Conservation (phyloP, 2,329 filamentous ascomycete species). For the Zymoseptoria pseudotritici region DNA sequence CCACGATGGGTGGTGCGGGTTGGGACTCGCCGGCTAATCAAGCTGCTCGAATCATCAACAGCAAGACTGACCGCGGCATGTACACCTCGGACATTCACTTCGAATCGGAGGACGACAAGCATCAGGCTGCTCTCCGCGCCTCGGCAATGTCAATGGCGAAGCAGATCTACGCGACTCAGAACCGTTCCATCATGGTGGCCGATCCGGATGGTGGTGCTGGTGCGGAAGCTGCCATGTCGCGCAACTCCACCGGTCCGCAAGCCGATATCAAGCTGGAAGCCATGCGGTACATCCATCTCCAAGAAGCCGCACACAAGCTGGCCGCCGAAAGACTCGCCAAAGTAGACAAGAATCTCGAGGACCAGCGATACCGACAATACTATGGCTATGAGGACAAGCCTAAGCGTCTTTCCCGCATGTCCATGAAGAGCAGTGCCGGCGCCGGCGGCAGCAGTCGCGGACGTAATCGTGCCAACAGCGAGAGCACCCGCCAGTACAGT, state of each 20-base stretch:
- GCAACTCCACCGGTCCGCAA: slow-evolving; percentile 27
- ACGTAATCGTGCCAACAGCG: slow-evolving; percentile 58
- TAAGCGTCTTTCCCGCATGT: slow-evolving; percentile 45
- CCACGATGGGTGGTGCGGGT: slow-evolving; percentile 26
- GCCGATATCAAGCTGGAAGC: slow-evolving; percentile 48
- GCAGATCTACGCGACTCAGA: slow-evolving; percentile 68
- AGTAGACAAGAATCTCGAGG: slow-evolving; percentile 61
- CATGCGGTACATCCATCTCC: slow-evolving; percentile 54
- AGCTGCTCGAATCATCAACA: slow-evolving; percentile 56
- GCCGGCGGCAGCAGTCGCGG: slow-evolving; percentile 36
- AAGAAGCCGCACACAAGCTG: slow-evolving; percentile 79
- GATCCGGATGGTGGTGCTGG: slow-evolving; percentile 17
- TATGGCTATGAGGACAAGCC: slow-evolving; percentile 57
- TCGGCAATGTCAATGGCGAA: slow-evolving; percentile 86
- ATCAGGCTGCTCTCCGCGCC: slow-evolving; percentile 65
- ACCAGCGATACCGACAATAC: slow-evolving; percentile 63
- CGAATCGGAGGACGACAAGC: slow-evolving; percentile 67
- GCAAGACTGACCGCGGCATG: slow-evolving; percentile 66
- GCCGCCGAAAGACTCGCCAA: slow-evolving; percentile 77
- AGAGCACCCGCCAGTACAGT: slow-evolving; percentile 40
- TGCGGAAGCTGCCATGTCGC: slow-evolving; percentile 19
- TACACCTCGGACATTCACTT: slow-evolving; percentile 57
- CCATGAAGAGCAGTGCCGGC: slow-evolving; percentile 36
- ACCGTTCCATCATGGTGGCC: slow-evolving; percentile 17
- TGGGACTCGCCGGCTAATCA: slow-evolving; percentile 47